Evolutionary conservation across 2,329 filamentous ascomycete genomes (phyloP), one percentile per base, ranked within the genome.

Genomic region (Fusarium tjaetaba): DNA sequence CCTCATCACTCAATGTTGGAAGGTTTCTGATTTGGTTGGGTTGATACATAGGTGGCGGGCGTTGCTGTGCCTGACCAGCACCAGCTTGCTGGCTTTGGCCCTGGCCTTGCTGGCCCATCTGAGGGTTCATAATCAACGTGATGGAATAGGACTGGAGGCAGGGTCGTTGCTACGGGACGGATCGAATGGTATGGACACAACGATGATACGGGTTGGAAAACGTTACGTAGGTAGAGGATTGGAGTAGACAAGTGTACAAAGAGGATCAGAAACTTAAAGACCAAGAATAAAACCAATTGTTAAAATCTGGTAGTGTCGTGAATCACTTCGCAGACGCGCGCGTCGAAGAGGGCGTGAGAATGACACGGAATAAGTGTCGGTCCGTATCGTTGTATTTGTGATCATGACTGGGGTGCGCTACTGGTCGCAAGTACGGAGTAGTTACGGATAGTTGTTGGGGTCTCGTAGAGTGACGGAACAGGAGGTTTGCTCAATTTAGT

Each of bases 21-120:
- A 90, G 82, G 11, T 71, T 83, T 39, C 85, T 84, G 79, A 90
- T 90, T 59, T 87, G 85, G 41, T 85, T 84, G 1, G 88, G 87
- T 39, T 85, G 83, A 39, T 87, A 88, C 80, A 88, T 85, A 4
- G 84, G 82, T 5, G 80, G 76, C 15, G 77, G 79, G 14, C 78
- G 79, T 30, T 71, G 67, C 28, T 77, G 76, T 34, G 67, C 67
- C 65, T 75, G 75, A 51, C 73, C 65, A 28, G 70, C 74, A 60
- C 75, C 57, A 55, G 68, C 74, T 52, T 77, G 75, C 68, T 74
- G 76, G 75, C 71, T 73, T 61, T 76, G 75, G 36, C 61, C 71
- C 59, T 75, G 76, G 73, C 65, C 73, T 63, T 76, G 76, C 62
- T 78, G 76, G 60, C 68, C 74, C 66, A 75, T 76, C 55, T 78